A percentile compares a stretch with the other conserved stretches of the same genome.
Conservation (phyloP, 352 stramenopile genomes). For the Halophytophthora polymorphica region DNA sequence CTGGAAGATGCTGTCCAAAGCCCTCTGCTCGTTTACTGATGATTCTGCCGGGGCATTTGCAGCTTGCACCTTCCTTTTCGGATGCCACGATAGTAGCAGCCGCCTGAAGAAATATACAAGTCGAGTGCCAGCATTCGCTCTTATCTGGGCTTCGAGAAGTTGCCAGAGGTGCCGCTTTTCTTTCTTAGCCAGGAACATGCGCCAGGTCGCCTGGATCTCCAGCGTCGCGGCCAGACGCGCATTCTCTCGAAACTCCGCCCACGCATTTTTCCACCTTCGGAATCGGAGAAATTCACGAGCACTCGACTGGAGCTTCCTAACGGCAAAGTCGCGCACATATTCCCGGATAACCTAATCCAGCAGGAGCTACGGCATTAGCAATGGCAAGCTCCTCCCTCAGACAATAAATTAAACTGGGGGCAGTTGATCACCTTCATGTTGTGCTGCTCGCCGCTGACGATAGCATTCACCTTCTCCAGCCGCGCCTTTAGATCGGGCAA, state of each 20-base stretch:
- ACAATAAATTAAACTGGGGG: background rate
- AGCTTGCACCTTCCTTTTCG: conserved; percentile 1
- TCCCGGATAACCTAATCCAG: conserved; percentile 36
- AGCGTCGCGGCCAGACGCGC: conserved; percentile 35
- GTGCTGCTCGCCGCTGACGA: conserved; percentile 41
- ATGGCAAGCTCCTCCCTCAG: background rate
- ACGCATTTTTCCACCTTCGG: conserved; percentile 37
- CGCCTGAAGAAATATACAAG: conserved; percentile 31
- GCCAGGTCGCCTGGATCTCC: conserved; percentile 39
- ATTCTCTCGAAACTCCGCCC: conserved; percentile 36
- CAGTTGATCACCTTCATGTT: conserved; percentile 37
- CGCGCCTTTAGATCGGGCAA: conserved; percentile 39
- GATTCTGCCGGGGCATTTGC: conserved; percentile 1
- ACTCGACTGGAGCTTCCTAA: conserved; percentile 36
- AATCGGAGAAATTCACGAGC: conserved; percentile 33
- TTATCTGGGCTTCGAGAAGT: conserved; percentile 13
- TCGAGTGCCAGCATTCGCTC: conserved; percentile 17
- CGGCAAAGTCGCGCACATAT: conserved; percentile 42
- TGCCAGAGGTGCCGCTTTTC: conserved; percentile 23
- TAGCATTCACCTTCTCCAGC: conserved; percentile 34
- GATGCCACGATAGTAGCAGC: conserved; percentile 9
- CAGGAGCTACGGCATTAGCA: background rate
- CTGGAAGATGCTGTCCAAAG: conserved; percentile 5
- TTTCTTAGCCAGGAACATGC: conserved; percentile 32
- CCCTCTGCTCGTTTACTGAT: conserved; percentile 5